Conservation (phyloP, 2,329 filamentous ascomycete genomes). For the Parafenestella ontariensis region DNA sequence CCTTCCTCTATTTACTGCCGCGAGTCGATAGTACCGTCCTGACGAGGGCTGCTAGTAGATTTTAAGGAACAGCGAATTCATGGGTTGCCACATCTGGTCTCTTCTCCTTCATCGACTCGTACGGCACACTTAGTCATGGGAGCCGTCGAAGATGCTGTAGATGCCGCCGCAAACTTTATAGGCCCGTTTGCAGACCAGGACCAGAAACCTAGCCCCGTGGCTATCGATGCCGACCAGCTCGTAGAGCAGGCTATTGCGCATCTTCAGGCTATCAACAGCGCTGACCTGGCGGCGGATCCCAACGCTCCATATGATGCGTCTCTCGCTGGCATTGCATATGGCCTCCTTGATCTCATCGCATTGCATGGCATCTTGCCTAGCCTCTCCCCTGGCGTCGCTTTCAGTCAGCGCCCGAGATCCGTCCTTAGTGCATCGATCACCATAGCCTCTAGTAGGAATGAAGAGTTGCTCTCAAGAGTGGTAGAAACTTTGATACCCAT, state of each 20-base stretch:
- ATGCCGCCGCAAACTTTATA: slow-evolving; percentile 43
- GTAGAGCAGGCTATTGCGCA: slow-evolving; percentile 39
- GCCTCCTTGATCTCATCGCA: slow-evolving; percentile 46
- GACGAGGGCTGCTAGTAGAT: too few relatives aligned
- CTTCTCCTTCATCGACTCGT: neutral
- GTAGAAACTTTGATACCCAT: slow-evolving; percentile 32
- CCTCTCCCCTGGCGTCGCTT: slow-evolving; percentile 42
- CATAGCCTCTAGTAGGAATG: slow-evolving; percentile 13
- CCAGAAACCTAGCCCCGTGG: slow-evolving; percentile 10
- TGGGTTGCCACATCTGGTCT: neutral
- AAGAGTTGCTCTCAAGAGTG: slow-evolving; percentile 19
- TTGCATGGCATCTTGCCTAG: slow-evolving; percentile 45
- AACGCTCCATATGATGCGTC: slow-evolving; percentile 49
- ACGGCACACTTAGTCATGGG: slow-evolving; percentile 26
- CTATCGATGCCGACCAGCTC: slow-evolving; percentile 19
- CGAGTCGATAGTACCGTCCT: too few relatives aligned
- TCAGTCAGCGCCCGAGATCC: slow-evolving; percentile 44
- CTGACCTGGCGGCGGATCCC: slow-evolving; percentile 37
- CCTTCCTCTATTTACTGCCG: too few relatives aligned
- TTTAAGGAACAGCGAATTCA: too few relatives aligned
- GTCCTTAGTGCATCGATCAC: slow-evolving; percentile 31
- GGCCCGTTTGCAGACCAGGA: slow-evolving; percentile 36
- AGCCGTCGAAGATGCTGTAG: slow-evolving; percentile 39
- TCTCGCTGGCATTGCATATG: slow-evolving; percentile 47
- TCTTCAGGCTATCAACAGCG: slow-evolving; percentile 43